phyloP scores from a whole-genome alignment of 192 early-diverging fungal species.

The Linnemannia zychae region DNA sequence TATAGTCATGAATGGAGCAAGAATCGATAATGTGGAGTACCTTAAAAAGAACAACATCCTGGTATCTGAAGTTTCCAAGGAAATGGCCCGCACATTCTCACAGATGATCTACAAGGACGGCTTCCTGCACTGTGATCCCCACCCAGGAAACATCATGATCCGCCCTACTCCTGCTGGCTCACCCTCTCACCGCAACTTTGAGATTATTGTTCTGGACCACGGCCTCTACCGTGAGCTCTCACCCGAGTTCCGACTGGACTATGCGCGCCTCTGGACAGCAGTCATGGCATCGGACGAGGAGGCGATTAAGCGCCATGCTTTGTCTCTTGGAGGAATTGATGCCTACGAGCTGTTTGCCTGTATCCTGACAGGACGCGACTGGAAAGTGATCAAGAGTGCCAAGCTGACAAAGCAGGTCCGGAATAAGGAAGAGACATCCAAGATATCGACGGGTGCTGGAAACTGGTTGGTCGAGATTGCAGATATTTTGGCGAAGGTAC shows the following conservation, averaged over 20 bases:
- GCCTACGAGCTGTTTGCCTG: conserved; percentile 87
- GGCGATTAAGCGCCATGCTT: conserved; percentile 73
- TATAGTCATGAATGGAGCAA: conserved; percentile 53
- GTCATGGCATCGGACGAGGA: conserved; percentile 81
- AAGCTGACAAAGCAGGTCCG: conserved; percentile 60
- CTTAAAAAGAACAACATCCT: conserved; percentile 79
- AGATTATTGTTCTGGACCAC: conserved; percentile 88
- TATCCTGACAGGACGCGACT: conserved; percentile 85
- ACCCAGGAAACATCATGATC: conserved; percentile 90
- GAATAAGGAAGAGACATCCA: conserved; percentile 38
- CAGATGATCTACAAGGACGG: conserved; percentile 93
- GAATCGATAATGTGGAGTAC: conserved; percentile 83
- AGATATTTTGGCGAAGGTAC: conserved; percentile 83
- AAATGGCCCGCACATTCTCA: conserved; percentile 80
- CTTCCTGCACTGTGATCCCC: conserved; percentile 92
- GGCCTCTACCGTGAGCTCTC: conserved; percentile 88
- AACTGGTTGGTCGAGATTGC: conserved; percentile 71
- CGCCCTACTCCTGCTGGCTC: conserved; percentile 62
- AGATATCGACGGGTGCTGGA: conserved; percentile 51
- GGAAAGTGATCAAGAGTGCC: conserved; percentile 73
- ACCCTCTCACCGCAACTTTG: conserved; percentile 80
- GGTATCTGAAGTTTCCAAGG: conserved; percentile 76
- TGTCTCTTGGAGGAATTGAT: conserved; percentile 75
- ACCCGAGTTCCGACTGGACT: conserved; percentile 79
- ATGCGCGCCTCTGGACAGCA: conserved; percentile 89